Evolutionary conservation across 2,329 filamentous ascomycete species (phyloP).

Genomic region (Penicillium rolfsii): DNA sequence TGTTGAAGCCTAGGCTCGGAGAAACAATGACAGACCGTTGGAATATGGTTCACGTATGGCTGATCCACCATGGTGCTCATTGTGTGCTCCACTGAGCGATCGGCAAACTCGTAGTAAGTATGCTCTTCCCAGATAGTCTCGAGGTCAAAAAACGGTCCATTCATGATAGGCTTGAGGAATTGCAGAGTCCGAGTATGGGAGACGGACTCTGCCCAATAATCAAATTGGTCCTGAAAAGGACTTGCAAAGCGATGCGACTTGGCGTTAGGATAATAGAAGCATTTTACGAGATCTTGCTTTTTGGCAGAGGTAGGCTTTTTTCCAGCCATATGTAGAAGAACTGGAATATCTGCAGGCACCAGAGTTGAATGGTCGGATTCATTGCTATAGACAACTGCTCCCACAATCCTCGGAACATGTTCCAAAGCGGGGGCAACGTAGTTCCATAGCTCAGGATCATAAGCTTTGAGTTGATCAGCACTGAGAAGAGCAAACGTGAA

Average conservation of each 20-base stretch:
- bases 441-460: slow-evolving; percentile 6
- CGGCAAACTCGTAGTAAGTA: slow-evolving; percentile 6
- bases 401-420: not conserved
- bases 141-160: slow-evolving; percentile 66
- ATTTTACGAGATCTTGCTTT: not conserved
- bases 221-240: slow-evolving; percentile 8
- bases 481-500: not conserved
- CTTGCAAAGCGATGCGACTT: slow-evolving; percentile 1
- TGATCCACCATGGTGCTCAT: slow-evolving; percentile 6
- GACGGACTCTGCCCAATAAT: slow-evolving; percentile 57
- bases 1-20: not conserved
- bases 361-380: not conserved
- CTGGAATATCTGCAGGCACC: not conserved
- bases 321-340: slow-evolving; percentile 1
- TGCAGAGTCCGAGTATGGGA: slow-evolving; percentile 66
- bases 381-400: not conserved
- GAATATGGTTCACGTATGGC: slow-evolving; percentile 6
- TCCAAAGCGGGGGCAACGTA: not conserved
- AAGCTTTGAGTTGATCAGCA: not conserved
- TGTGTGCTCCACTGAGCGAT: slow-evolving; percentile 3
- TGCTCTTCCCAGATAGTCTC: slow-evolving; percentile 6
- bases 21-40: not conserved
- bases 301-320: not conserved
- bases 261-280: slow-evolving; percentile 4
- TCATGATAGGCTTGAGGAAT: slow-evolving; percentile 63